These are phyloP conservation scores for Parastagonospora nodorum DNA, from an alignment of 2,329 filamentous ascomycete species.

Conservation along the genomic window DNA sequence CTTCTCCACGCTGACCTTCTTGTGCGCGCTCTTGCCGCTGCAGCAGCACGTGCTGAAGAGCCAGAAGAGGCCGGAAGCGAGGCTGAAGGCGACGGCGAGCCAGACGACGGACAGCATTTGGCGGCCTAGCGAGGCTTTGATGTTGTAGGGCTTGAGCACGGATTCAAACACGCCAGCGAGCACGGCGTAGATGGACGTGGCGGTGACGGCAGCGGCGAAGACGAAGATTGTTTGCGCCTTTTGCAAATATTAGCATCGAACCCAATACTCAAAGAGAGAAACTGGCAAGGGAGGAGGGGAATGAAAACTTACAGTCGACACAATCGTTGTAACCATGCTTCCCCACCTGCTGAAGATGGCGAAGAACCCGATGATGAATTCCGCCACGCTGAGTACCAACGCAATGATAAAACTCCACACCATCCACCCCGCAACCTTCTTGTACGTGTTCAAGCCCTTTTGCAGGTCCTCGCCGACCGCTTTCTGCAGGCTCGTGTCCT, in stretches of 20 bases:
- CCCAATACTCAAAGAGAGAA: no score
- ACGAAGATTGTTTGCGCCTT: conserved; percentile 62
- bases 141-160: conserved; percentile 72
- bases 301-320: conserved; percentile 65
- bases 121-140: conserved; percentile 68
- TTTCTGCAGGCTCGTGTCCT: conserved; percentile 56
- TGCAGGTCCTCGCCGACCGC: conserved; percentile 69
- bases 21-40: conserved; percentile 63
- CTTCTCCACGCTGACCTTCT: conserved; percentile 61
- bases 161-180: conserved; percentile 71
- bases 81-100: conserved; percentile 77
- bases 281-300: conserved; percentile 45
- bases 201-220: conserved; percentile 70
- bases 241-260: no score
- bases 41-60: conserved; percentile 91
- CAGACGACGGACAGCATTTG: conserved; percentile 75
- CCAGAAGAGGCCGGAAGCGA: conserved; percentile 86
- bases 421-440: conserved; percentile 78
- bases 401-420: conserved; percentile 79
- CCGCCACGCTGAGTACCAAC: conserved; percentile 69
- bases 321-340: conserved; percentile 79
- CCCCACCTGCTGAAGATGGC: conserved; percentile 82
- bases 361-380: conserved; percentile 79
- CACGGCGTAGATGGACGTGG: conserved; percentile 74
- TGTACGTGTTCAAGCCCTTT: conserved; percentile 73